Base-by-base conservation (phyloP, 2,329 filamentous ascomycete genomes). In the Phaeosphaeriaceae sp. region DNA sequence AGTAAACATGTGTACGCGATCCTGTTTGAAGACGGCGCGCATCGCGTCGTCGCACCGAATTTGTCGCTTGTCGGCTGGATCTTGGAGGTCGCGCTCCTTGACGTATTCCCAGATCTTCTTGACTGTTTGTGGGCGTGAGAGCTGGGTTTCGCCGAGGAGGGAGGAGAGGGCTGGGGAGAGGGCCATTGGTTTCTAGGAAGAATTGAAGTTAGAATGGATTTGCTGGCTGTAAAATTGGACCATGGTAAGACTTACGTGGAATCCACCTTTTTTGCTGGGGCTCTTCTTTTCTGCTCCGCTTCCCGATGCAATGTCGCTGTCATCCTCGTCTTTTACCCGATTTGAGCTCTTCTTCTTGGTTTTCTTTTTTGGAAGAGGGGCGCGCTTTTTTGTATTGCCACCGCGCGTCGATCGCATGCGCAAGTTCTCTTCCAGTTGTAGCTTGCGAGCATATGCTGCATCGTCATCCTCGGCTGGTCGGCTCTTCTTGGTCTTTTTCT, bases 91-190 rank as follows among this genome's bases (percentile, higher is more conserved):
- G 60, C 92, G 87, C 51, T 81, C 85, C 67, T 95, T 96, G 76
- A 99, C 96, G 68, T 99, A 92, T 53, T 88, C 87, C 94, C 94
- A 99, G 45, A 99, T 87, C 71, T 89, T 89, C 79, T 97, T 97
- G 64, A 99, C 94, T 0, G 93, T 93, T 73, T 97, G 92, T 0
- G 94, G 93, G 33, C 94, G 88, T 13, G 94, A 96, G 17, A 99
- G 83, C 86, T 96, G 84, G 12, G 83, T 78, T 67, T 89, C 87
- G 38, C 88, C 88, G 48, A 88, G 83, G 16, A 94, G 77, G 49
- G 86, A 85, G 1, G 87, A 81, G 17, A 94, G 81, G 11, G 87
- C 82, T 42, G 81, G 79, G 60, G 88, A 92, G 39, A 94, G 83
- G 50, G 84, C 84, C 73, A 92, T 90, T 1, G 87, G 87, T 77